phyloP scores from a whole-genome alignment of 2,329 filamentous ascomycete species.

The Fusarium hainanense region DNA sequence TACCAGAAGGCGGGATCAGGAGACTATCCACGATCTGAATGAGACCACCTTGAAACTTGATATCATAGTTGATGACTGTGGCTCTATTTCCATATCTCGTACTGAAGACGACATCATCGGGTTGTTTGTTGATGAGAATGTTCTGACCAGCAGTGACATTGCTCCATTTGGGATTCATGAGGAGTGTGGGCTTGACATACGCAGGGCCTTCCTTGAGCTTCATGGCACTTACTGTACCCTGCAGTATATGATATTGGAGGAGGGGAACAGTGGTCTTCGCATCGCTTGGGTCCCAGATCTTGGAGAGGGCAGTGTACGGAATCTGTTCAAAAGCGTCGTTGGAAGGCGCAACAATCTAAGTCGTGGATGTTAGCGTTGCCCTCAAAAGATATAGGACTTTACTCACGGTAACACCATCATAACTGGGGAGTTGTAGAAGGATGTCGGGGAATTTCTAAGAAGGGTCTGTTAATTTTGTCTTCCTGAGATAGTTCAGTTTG shows the following conservation, averaged over 20 bases:
- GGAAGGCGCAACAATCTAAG: constrained; percentile 65
- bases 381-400: not conserved
- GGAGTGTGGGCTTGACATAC: constrained; percentile 57
- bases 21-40: constrained; percentile 65
- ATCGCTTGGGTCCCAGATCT: constrained; percentile 59
- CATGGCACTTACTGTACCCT: constrained; percentile 58
- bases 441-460: constrained; percentile 60
- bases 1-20: constrained; percentile 59
- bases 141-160: constrained; percentile 63
- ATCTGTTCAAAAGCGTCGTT: constrained; percentile 68
- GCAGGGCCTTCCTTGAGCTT: constrained; percentile 52
- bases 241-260: constrained; percentile 71
- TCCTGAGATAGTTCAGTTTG: not conserved
- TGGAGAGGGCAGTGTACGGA: constrained; percentile 61
- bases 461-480: not conserved
- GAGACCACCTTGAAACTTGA: constrained; percentile 60
- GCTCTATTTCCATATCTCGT: constrained; percentile 60
- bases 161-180: constrained; percentile 56
- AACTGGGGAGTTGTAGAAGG: constrained; percentile 57
- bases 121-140: constrained; percentile 59
- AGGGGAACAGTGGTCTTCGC: constrained; percentile 59
- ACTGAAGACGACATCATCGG: constrained; percentile 59
- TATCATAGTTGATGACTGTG: constrained; percentile 56
- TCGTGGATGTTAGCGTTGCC: not conserved
- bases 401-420: constrained; percentile 58